Conservation (phyloP, 2,329 filamentous ascomycete genomes). For the Fusarium nygamai region DNA sequence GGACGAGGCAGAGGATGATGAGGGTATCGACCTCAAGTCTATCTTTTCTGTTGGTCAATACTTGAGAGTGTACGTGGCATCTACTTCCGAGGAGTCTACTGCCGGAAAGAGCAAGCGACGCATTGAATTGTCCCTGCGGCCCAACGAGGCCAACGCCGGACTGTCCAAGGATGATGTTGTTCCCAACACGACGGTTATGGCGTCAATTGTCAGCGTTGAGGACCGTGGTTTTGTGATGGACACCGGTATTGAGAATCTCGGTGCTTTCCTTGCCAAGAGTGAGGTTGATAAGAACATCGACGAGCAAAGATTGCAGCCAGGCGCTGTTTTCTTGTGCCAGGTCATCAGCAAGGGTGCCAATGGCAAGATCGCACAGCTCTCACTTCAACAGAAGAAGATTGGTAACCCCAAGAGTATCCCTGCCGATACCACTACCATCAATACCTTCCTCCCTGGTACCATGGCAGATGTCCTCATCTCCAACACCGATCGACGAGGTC, state of each 20-base stretch:
- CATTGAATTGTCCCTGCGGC: conserved; percentile 88
- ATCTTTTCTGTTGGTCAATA: conserved; percentile 90
- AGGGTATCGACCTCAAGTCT: conserved; percentile 75
- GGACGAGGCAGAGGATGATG: conserved; percentile 59
- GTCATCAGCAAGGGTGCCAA: conserved; percentile 79
- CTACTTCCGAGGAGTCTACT: conserved; percentile 74
- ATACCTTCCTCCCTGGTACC: conserved; percentile 91
- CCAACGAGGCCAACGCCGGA: conserved; percentile 79
- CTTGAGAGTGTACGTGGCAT: conserved; percentile 82
- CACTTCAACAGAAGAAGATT: conserved; percentile 75
- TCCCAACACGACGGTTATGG: conserved; percentile 82
- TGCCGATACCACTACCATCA: conserved; percentile 83
- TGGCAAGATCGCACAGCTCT: conserved; percentile 88
- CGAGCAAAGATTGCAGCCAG: conserved; percentile 78
- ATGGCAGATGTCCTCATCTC: conserved; percentile 85
- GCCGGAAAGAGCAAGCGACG: conserved; percentile 75
- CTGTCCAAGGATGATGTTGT: conserved; percentile 79
- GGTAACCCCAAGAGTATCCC: conserved; percentile 74
- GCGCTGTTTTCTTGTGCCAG: conserved; percentile 84
- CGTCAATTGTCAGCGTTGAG: conserved; percentile 89
- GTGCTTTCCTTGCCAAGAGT: conserved; percentile 86
- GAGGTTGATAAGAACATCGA: conserved; percentile 76
- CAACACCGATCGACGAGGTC: conserved; percentile 76
- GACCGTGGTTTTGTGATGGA: conserved; percentile 97
- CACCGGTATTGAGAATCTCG: conserved; percentile 76